Percentiles rank a stretch among this genome's conserved stretches.
Conservation (phyloP, 1,284 basidiomycete species). For the Ceratobasidium sp. region DNA sequence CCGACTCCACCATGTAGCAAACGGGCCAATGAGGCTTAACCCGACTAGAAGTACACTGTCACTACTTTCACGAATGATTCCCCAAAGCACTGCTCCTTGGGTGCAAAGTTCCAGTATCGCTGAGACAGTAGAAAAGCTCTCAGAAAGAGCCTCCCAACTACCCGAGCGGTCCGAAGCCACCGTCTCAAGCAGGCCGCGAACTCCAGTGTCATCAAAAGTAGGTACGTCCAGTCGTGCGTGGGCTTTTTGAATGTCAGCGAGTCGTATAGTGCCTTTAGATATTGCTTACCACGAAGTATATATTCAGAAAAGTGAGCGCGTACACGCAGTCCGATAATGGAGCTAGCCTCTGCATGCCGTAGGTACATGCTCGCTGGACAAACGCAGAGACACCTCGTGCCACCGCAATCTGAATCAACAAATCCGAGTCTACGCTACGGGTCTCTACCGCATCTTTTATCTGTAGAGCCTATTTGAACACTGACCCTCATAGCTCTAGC, state of each 20-base stretch:
- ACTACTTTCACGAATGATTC: slow-evolving; percentile 64
- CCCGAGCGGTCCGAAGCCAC: slow-evolving; percentile 51
- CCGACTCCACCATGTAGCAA: slow-evolving; percentile 55
- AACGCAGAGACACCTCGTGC: slow-evolving; percentile 56
- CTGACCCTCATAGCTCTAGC: not conserved
- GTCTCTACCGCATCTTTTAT: slow-evolving; percentile 73
- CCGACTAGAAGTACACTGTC: slow-evolving; percentile 68
- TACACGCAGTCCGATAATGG: slow-evolving; percentile 62
- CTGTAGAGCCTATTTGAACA: slow-evolving; percentile 48
- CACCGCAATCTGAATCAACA: slow-evolving; percentile 62
- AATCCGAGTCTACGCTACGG: slow-evolving; percentile 63
- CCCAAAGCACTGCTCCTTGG: slow-evolving; percentile 69
- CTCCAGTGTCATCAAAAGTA: slow-evolving; percentile 70
- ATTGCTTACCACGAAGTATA: slow-evolving; percentile 58
- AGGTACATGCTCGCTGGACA: slow-evolving; percentile 54
- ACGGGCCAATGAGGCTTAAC: slow-evolving; percentile 60
- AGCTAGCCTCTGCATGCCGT: slow-evolving; percentile 15
- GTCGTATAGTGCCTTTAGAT: no score
- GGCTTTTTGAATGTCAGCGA: slow-evolving; percentile 50
- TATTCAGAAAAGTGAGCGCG: slow-evolving; percentile 68
- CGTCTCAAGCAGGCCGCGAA: slow-evolving; percentile 47
- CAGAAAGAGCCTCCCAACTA: slow-evolving; percentile 63
- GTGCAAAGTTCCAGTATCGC: slow-evolving; percentile 63
- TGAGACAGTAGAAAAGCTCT: slow-evolving; percentile 55
- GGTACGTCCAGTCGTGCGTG: slow-evolving; percentile 75